phyloP scores from a whole-genome alignment of 768 basidiomycete genomes.

The Psilocybe sp. region DNA sequence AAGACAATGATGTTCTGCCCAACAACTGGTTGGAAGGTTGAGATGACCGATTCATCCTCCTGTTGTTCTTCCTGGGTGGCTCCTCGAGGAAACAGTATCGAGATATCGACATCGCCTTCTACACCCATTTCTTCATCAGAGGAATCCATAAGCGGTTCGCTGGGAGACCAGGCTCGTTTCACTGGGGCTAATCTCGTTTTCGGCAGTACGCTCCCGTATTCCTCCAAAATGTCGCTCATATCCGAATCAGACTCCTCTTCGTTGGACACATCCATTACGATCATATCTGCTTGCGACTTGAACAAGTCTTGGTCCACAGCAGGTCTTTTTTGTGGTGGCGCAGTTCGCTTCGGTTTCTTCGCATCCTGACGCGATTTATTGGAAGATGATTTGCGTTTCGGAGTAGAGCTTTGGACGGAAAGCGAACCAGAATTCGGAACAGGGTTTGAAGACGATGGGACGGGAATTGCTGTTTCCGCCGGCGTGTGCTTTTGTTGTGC shows the following conservation, averaged over 20 bases:
- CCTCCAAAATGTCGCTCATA: constrained; percentile 12
- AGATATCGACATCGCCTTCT: constrained; percentile 14
- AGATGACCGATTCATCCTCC: constrained; percentile 26
- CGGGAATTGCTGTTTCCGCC: constrained; percentile 3
- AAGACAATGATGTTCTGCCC: constrained; percentile 48
- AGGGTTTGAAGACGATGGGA: constrained; percentile 1
- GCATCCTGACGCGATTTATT: constrained; percentile 15
- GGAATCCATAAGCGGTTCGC: constrained; percentile 43
- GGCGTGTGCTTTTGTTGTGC: constrained; percentile 20
- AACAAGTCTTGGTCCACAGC: constrained; percentile 27
- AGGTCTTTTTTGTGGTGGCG: constrained; percentile 23
- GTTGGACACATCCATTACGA: constrained; percentile 36
- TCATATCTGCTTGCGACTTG: constrained; percentile 33
- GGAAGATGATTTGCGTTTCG: constrained; percentile 45
- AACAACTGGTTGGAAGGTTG: constrained; percentile 47
- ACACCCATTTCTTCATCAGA: constrained; percentile 45
- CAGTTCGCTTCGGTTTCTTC: constrained; percentile 21
- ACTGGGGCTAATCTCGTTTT: constrained; percentile 7
- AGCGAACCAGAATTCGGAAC: too few relatives aligned
- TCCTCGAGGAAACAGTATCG: constrained; percentile 15
- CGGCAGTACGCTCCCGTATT: constrained; percentile 4
- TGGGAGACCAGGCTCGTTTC: constrained; percentile 59
- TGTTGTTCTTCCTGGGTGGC: background rate
- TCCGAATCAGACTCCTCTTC: constrained; percentile 26
- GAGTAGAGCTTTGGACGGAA: constrained; percentile 13